Base-by-base conservation (phyloP, 805 yeast species). In the Candida sonorensis region DNA sequence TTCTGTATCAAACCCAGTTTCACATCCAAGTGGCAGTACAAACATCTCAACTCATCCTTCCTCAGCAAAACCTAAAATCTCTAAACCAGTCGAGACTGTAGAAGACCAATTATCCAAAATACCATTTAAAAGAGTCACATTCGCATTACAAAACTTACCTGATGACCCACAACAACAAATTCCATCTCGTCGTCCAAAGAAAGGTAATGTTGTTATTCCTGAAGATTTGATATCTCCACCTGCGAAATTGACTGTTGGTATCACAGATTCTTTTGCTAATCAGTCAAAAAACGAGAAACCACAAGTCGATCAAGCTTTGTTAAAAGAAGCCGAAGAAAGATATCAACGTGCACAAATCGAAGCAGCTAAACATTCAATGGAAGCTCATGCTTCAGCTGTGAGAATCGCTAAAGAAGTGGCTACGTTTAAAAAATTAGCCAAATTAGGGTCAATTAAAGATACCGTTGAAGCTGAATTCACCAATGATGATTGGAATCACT, bases 361-460 rank as follows among this genome's bases (percentile, higher is more conserved):
- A 48, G 74, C 88, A 1, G 75, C 70, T 19, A 76, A 72, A 38
- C 90, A 81, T 57, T 85, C 86, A 2, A 70, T 73, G 31, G 90
- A 81, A 48, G 90, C 92, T 0, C 85, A 81, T 55, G 50, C 63
- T 20, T 73, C 84, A 4, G 94, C 90, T 1, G 69, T 72, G 41
- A 62, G 81, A 48, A 72, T 80, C 26, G 87, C 87, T 0, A 61
- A 62, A 29, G 92, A 82, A 56, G 84, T 81, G 9, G 42, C 64
- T 2, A 59, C 57, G 23, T 75, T 61, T 47, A 75, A 59, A 40
- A 53, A 47, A 13, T 12, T 23, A 13, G 5, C 14, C 13, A 23
- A 23, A 26, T 33, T 38, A 10, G 46, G 39, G 17, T 27, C 36
- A 5, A 35, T 26, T 9, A 50, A 45, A 18, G 54, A 52, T 18